A percentile compares a stretch with the other conserved stretches of the same genome.
Evolutionary conservation across 1,284 basidiomycete species (phyloP).

Genomic region (Singerocomus inundabilis): DNA sequence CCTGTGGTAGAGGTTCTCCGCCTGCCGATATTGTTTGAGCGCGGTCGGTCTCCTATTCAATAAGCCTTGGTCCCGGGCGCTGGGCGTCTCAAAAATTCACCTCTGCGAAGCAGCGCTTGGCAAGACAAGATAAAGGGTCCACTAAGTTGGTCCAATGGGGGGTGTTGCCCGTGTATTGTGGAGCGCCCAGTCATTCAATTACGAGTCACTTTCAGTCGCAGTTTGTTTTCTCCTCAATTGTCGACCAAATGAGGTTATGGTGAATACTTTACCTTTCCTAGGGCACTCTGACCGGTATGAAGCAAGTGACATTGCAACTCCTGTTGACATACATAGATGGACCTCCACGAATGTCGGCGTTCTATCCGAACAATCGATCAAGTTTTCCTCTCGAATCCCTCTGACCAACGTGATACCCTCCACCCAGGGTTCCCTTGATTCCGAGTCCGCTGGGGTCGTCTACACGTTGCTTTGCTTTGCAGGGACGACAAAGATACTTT

Average conservation of each 20-base stretch:
- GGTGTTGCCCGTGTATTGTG: too few species aligned
- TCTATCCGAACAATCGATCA: background rate
- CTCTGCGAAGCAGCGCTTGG: too few species aligned
- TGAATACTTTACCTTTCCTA: background rate
- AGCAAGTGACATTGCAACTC: background rate
- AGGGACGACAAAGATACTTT: background rate
- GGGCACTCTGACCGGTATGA: background rate
- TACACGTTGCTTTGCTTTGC: background rate
- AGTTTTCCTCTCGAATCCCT: background rate
- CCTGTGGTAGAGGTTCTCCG: too few species aligned
- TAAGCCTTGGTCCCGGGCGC: too few species aligned
- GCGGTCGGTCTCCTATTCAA: too few species aligned
- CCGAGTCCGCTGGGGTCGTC: background rate
- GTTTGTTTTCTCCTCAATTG: background rate
- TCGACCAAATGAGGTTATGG: background rate
- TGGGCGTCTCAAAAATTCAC: too few species aligned
- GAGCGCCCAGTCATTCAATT: background rate
- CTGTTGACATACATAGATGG: too few species aligned
- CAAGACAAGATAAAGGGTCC: too few species aligned
- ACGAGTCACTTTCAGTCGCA: too few species aligned
- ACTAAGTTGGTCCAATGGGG: background rate
- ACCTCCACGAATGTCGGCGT: background rate
- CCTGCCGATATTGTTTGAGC: too few species aligned
- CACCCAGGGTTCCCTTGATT: background rate
- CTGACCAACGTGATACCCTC: background rate